phyloP scores from a whole-genome alignment of 495 filamentous ascomycete genomes.

The Clohesyomyces aquaticus region DNA sequence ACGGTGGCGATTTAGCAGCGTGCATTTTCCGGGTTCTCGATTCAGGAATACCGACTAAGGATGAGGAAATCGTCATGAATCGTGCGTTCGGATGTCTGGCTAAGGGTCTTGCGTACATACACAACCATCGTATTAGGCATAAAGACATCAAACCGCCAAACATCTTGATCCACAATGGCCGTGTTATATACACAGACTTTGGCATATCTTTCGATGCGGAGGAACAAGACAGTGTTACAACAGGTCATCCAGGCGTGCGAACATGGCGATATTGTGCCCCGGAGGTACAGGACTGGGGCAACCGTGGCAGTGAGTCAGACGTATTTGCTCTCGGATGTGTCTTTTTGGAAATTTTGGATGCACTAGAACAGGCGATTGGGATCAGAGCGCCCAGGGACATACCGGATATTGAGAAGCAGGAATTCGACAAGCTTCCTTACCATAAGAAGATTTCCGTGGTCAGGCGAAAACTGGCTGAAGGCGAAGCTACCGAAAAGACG shows the following conservation, averaged over 20 bases:
- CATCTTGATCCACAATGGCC: constrained; percentile 7
- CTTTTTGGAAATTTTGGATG: constrained; percentile 1
- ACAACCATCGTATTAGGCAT: neutral
- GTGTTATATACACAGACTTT: constrained; percentile 9
- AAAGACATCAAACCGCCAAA: constrained; percentile 6
- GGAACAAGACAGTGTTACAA: neutral
- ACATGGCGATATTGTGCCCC: constrained; percentile 5
- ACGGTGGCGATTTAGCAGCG: neutral
- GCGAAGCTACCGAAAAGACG: no score
- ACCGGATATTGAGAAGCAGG: no score
- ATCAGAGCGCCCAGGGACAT: no score
- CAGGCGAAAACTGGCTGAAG: no score
- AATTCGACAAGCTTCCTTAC: no score
- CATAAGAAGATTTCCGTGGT: no score
- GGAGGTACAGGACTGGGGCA: neutral
- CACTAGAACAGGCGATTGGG: no score
- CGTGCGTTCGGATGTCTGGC: neutral
- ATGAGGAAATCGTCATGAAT: neutral
- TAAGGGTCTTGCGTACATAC: neutral
- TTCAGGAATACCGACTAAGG: neutral
- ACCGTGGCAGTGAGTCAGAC: neutral
- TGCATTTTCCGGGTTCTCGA: neutral
- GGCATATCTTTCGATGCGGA: constrained; percentile 2
- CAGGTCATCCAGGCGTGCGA: neutral
- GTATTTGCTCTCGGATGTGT: constrained; percentile 1